A percentile compares a stretch with the other conserved stretches of the same genome.
Evolutionary conservation across 2,329 filamentous ascomycete species (phyloP).

Genomic region (Verticillium klebahnii): DNA sequence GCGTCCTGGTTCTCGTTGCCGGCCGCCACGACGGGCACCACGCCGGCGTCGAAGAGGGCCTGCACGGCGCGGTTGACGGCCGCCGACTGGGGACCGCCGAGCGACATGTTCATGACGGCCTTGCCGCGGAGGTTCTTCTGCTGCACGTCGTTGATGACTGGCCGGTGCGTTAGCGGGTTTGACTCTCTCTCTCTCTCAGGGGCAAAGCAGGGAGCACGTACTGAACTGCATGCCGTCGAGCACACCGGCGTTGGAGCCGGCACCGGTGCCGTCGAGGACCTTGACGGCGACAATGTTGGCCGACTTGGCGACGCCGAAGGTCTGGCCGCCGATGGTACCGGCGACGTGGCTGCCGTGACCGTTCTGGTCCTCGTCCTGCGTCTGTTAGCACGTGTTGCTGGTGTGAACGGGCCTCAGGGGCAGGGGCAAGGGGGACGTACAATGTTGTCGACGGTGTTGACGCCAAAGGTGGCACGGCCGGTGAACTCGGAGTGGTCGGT

Average conservation of each 20-base stretch:
- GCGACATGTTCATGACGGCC: constrained; percentile 60
- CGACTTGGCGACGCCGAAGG: constrained; percentile 59
- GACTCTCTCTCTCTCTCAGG: background rate
- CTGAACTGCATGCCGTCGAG: constrained; percentile 55
- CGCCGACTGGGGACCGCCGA: constrained; percentile 44
- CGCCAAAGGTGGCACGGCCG: constrained; percentile 48
- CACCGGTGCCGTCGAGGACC: constrained; percentile 48
- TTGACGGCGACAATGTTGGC: constrained; percentile 54
- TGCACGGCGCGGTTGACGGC: constrained; percentile 53
- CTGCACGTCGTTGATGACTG: constrained; percentile 40
- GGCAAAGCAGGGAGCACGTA: constrained; percentile 13
- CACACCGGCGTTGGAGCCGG: constrained; percentile 45
- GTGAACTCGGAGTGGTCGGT: constrained; percentile 51
- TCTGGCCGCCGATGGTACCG: constrained; percentile 56
- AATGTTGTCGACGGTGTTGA: constrained; percentile 44
- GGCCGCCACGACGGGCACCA: constrained; percentile 56
- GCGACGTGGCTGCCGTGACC: constrained; percentile 63
- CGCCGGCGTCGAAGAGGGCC: constrained; percentile 40
- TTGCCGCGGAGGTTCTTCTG: constrained; percentile 40
- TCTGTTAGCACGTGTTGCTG: constrained; percentile 2
- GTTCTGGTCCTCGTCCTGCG: constrained; percentile 48
- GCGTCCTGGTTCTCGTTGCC: constrained; percentile 55
- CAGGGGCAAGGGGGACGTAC: constrained; percentile 27
- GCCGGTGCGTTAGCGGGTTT: background rate
- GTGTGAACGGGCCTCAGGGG: too few species aligned